Evolutionary conservation across 1,139 yeast genomes (phyloP).

Genomic region (Torulaspora globosa): DNA sequence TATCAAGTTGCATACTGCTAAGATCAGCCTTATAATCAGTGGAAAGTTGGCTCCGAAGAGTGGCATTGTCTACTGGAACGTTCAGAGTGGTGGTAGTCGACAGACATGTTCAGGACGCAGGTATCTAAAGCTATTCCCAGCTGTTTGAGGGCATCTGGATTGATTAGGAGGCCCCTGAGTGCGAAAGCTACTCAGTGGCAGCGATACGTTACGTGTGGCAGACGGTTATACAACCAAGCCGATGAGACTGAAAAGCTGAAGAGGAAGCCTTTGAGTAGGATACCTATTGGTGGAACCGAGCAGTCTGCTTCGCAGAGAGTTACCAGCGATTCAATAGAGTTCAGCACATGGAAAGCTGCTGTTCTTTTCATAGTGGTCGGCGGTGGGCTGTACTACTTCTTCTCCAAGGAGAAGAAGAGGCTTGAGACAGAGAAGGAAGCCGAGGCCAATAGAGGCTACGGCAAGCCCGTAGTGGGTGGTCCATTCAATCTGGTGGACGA

Average conservation of each 20-base stretch:
- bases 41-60: no score
- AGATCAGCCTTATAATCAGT: no score
- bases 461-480: constrained; percentile 92
- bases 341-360: constrained; percentile 87
- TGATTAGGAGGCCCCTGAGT: neutral
- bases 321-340: constrained; percentile 47
- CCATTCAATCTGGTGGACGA: constrained; percentile 70
- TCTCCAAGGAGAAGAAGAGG: constrained; percentile 68
- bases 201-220: constrained; percentile 3
- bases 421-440: constrained; percentile 70
- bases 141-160: neutral
- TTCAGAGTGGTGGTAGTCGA: no score
- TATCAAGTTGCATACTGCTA: neutral
- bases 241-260: constrained; percentile 8
- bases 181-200: neutral
- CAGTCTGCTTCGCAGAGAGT: constrained; percentile 37
- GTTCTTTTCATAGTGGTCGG: constrained; percentile 63
- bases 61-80: no score
- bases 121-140: neutral
- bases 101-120: constrained; percentile 2
- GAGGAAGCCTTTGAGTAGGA: constrained; percentile 48
- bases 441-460: constrained; percentile 80
- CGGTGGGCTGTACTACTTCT: constrained; percentile 63
- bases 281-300: constrained; percentile 53
- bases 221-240: neutral